Evolutionary conservation across 352 stramenopile species (phyloP).

Genomic region (Pythium brachiatum): DNA sequence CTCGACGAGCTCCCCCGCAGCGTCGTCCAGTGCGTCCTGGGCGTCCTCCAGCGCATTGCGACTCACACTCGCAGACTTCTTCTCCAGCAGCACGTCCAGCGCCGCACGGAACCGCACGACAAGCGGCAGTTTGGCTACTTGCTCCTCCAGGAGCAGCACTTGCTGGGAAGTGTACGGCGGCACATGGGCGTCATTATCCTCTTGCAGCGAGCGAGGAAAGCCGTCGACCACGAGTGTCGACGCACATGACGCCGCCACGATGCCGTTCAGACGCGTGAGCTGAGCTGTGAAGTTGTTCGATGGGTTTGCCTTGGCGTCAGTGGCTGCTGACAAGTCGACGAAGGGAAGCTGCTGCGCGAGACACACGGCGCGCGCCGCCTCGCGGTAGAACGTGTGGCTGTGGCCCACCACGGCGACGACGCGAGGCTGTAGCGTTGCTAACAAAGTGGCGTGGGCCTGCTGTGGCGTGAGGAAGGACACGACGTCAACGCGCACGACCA

Average conservation of each 20-base stretch:
- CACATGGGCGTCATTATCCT: slow-evolving; percentile 9
- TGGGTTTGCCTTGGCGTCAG: neutral
- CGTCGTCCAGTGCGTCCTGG: slow-evolving; percentile 38
- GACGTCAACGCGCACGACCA: slow-evolving; percentile 7
- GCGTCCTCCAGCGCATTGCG: slow-evolving; percentile 40
- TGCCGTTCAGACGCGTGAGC: slow-evolving; percentile 16
- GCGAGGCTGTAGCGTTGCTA: slow-evolving; percentile 22
- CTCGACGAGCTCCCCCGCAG: slow-evolving; percentile 28
- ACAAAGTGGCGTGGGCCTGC: slow-evolving; percentile 12
- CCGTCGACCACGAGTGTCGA: slow-evolving; percentile 38
- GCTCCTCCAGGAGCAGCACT: slow-evolving; percentile 39
- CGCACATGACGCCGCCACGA: slow-evolving; percentile 27
- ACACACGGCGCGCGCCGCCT: slow-evolving; percentile 25
- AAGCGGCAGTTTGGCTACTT: slow-evolving; percentile 22
- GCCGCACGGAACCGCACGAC: slow-evolving; percentile 43
- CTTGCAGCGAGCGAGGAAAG: slow-evolving; percentile 27
- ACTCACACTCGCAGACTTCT: slow-evolving; percentile 23
- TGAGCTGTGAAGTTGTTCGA: neutral
- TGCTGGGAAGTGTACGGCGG: slow-evolving; percentile 50
- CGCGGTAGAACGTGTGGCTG: slow-evolving; percentile 46
- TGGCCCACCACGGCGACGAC: slow-evolving; percentile 41
- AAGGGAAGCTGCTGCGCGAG: slow-evolving; percentile 28
- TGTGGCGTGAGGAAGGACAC: slow-evolving; percentile 22
- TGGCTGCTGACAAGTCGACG: slow-evolving; percentile 19
- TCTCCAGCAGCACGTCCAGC: slow-evolving; percentile 44